Percentiles rank a stretch among this genome's conserved stretches.
Evolutionary conservation across 352 stramenopile genomes (phyloP).

Genomic region (Globisporangium irregulare): DNA sequence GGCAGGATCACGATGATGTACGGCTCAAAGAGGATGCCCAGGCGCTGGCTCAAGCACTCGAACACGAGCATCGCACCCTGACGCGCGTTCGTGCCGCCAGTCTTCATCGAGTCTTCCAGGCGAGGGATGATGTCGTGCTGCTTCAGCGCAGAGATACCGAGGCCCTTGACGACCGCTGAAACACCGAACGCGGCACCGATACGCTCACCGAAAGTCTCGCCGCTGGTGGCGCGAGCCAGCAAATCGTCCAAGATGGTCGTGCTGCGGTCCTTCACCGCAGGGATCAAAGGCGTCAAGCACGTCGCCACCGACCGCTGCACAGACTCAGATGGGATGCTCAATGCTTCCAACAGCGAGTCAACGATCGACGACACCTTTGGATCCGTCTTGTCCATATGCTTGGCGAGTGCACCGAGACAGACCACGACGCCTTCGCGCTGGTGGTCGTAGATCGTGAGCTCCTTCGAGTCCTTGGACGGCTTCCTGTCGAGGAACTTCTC

Average conservation of each 20-base stretch:
- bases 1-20: conserved; percentile 99
- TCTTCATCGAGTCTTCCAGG: conserved; percentile 83
- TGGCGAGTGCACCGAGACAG: conserved; percentile 85
- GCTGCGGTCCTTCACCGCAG: conserved; percentile 73
- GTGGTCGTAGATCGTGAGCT: conserved; percentile 74
- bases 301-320: conserved; percentile 91
- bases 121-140: conserved; percentile 96
- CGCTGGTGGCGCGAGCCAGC: conserved; percentile 62
- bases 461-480: conserved; percentile 42
- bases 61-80: conserved; percentile 97
- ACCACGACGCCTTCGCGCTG: conserved; percentile 90
- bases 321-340: conserved; percentile 91
- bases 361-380: conserved; percentile 88
- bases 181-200: conserved; percentile 97
- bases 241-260: conserved; percentile 73
- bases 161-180: conserved; percentile 98
- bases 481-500: conserved; percentile 71
- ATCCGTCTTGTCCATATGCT: conserved; percentile 88
- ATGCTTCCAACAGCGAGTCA: conserved; percentile 80
- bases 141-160: conserved; percentile 98
- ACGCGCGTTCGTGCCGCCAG: conserved; percentile 68
- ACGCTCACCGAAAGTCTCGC: conserved; percentile 84
- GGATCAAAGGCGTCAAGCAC: conserved; percentile 89
- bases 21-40: conserved; percentile 98
- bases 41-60: conserved; percentile 93